Evolutionary conservation across 208 protist species (phyloP).

Genomic region (Trypanosoma mega): DNA sequence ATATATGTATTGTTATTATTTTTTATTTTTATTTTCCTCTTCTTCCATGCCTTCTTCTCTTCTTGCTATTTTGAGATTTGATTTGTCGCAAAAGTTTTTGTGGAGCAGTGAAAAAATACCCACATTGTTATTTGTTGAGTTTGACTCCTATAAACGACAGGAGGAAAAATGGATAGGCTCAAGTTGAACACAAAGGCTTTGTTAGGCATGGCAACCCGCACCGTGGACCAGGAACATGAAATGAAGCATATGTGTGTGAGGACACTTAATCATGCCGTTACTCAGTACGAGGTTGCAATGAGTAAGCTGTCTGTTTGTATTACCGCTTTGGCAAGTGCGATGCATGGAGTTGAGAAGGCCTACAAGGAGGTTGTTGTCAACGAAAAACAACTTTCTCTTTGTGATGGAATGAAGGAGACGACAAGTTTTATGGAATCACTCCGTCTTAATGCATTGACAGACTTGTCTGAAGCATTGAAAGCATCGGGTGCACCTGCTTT

Average conservation of each 20-base stretch:
- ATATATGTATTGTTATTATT: not conserved
- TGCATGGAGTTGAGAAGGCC: slow-evolving; percentile 17
- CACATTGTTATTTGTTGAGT: not conserved
- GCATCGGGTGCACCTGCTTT: slow-evolving; percentile 1
- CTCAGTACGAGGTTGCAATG: slow-evolving; percentile 16
- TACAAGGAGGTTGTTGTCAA: slow-evolving; percentile 16
- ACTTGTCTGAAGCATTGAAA: slow-evolving; percentile 7
- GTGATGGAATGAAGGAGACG: slow-evolving; percentile 13
- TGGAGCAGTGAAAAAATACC: not conserved
- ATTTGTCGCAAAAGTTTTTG: too few species aligned
- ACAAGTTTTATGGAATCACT: not conserved
- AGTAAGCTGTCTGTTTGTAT: slow-evolving; percentile 4
- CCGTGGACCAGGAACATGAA: slow-evolving; percentile 19
- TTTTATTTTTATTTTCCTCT: not conserved
- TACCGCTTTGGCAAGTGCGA: slow-evolving; percentile 1
- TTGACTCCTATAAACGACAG: not conserved
- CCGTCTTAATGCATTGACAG: not conserved
- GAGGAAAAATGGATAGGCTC: slow-evolving; percentile 6
- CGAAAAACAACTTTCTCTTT: slow-evolving; percentile 15
- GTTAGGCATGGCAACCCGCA: slow-evolving; percentile 19
- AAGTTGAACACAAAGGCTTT: slow-evolving; percentile 18
- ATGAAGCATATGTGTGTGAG: slow-evolving; percentile 17
- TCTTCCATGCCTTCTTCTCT: not conserved
- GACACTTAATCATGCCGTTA: slow-evolving; percentile 9
- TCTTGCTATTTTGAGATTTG: not conserved